Base-by-base conservation (phyloP, 768 basidiomycete genomes). In the Artomyces pyxidatus region DNA sequence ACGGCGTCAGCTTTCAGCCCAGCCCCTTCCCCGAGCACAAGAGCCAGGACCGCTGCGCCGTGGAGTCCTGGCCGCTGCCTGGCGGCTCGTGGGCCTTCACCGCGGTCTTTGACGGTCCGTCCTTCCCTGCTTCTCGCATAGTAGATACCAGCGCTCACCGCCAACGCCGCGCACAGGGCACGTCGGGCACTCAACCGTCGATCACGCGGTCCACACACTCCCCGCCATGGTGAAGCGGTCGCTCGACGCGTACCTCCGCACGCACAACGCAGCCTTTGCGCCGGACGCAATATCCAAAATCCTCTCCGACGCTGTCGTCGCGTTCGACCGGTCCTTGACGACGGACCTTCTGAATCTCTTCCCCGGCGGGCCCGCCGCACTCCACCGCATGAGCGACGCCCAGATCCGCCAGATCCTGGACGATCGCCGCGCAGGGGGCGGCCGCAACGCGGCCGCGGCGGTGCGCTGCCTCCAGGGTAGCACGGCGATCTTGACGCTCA, bases 391-490 rank as follows among this genome's bases (percentile, higher is more conserved):
- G 45, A 72, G 78, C 4, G 77, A 83, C 56, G 67, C 71, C 22
- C 65, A 80, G 49, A 80, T 86, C 42, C 71, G 75, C 43, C 57
- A 66, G 14, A 71, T 81, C 37, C 77, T 89, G 59, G 80, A 86
- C 52, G 85, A 88, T 61, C 76, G 77, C 48, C 68, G 74, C 39
- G 59, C 63, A 7, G n/a, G n/a, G n/a, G 80, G 78, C 8, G 78
- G 78, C 5, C 67, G 67, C 17, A 85, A 84, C 59, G 77, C 81
- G 69, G 70, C 75, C 45, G 83, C 80, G 58, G 80, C 79, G 17
- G 67, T 81, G 43, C 70, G 85, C 42, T 84, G 83, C 60, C 85
- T 89, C 78, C 84, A 86, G 56, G 87, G 87, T 19, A 85, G 82
- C 0, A 88, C 87, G 3, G 85, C 82, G 5, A 74, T 88, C 27